Evolutionary conservation across 2,329 filamentous ascomycete species (phyloP).

Genomic region (Dactylonectria macrodidyma): DNA sequence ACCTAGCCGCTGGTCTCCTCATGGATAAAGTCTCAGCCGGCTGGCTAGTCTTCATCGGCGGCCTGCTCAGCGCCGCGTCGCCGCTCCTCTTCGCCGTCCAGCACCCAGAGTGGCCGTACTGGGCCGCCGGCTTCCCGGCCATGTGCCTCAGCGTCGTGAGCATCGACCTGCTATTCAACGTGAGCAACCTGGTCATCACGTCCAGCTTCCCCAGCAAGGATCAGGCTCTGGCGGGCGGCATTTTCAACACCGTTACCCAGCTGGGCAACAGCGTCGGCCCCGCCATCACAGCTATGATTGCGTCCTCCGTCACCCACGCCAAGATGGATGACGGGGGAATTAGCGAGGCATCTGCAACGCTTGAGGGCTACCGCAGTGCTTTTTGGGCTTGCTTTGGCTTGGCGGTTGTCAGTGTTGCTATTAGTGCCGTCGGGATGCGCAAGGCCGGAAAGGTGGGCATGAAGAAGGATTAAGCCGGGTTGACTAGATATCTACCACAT

Average conservation of each 20-base stretch:
- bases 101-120: slow-evolving; percentile 62
- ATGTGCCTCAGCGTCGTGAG: slow-evolving; percentile 80
- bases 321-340: slow-evolving; percentile 16
- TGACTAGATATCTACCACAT: neutral
- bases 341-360: slow-evolving; percentile 10
- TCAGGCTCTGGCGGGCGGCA: slow-evolving; percentile 78
- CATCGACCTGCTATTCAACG: slow-evolving; percentile 82
- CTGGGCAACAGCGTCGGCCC: slow-evolving; percentile 26
- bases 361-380: slow-evolving; percentile 23
- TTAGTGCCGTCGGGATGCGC: slow-evolving; percentile 20
- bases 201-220: slow-evolving; percentile 76
- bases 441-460: slow-evolving; percentile 29
- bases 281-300: slow-evolving; percentile 29
- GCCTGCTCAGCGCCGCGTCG: slow-evolving; percentile 18
- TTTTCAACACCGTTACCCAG: slow-evolving; percentile 29
- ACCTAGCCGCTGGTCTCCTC: slow-evolving; percentile 18
- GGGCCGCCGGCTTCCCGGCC: slow-evolving; percentile 81
- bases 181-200: slow-evolving; percentile 84
- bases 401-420: slow-evolving; percentile 8
- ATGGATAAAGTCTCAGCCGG: slow-evolving; percentile 25
- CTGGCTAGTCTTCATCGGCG: slow-evolving; percentile 9
- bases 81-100: slow-evolving; percentile 30
- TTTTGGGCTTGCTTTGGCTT: slow-evolving; percentile 27
- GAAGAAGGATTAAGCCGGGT: slow-evolving; percentile 21
- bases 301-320: slow-evolving; percentile 21